Evolutionary conservation across 2,329 filamentous ascomycete species (phyloP), one percentile per base, ranked within the genome.

Genomic region (Hypoxylon sp.): DNA sequence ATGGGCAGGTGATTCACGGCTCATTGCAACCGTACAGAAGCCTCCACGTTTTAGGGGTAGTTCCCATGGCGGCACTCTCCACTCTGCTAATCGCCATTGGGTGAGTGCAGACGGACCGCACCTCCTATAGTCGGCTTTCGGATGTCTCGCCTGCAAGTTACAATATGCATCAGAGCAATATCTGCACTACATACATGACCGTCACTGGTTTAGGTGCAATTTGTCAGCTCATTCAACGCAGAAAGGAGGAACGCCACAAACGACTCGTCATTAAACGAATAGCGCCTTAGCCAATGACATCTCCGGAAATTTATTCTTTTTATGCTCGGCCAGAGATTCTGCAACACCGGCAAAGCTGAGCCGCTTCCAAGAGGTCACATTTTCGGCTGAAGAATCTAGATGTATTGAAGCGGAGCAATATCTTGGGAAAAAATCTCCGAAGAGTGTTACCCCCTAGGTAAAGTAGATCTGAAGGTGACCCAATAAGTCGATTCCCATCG

Each of bases 191-290:
- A 14, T 42, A 46, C 19, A 4, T 19, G 35, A 5, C 29, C 6
- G 10, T 50, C 26, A 46, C 14, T n/a, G 14, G n/a, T n/a, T 24
- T 17, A 35, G 37, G 33, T 31, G 11, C 11, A 44, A 17, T 17
- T 5, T 13, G 14, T 52, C 14, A 39, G 39, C 24, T 13, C 44
- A 29, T 31, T 31, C 46, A 33, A 55, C 42, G 39, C 17, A 44
- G 39, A 44, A 22, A 44, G 39, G 39, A 14, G 26, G n/a, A 48
- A 47, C 59, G 62, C 54, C 29, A 47, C 55, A 54, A 19, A 22
- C 44, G 63, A 65, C 51, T 22, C 39, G 51, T 65, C 63, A 61
- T 39, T 31, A 17, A 29, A 31, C 6, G 29, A 50, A 31, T 31
- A 31, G 29, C 8, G 26, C 26, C 22, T 56, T 9, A 31, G 14